Percentiles rank a stretch among this genome's conserved stretches.
These are phyloP conservation scores for Xerocomus potaroensis DNA, from an alignment of 768 basidiomycete species.

Conservation along the genomic window DNA sequence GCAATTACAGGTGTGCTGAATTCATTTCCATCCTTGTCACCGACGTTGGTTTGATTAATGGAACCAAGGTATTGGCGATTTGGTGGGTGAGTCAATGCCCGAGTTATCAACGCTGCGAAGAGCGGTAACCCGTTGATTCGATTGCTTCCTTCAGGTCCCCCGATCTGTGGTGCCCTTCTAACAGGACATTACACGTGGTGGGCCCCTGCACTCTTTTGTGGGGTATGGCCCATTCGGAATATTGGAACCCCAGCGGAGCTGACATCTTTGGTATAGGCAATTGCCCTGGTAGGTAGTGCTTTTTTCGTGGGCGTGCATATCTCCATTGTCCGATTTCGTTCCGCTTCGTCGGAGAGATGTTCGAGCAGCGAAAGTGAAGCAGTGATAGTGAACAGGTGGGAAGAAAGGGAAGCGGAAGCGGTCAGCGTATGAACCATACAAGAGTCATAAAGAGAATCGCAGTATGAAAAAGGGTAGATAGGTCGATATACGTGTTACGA, in stretches of 20 bases:
- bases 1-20: constrained; percentile 34
- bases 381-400: no score
- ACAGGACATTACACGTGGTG: constrained; percentile 48
- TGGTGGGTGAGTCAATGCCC: constrained; percentile 20
- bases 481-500: no score
- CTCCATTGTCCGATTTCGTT: neutral
- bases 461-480: no score
- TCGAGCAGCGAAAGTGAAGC: no score
- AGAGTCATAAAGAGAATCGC: no score
- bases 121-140: no score
- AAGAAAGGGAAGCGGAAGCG: no score
- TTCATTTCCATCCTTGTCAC: neutral
- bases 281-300: neutral
- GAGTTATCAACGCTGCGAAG: neutral
- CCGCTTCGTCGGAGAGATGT: neutral
- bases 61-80: constrained; percentile 21
- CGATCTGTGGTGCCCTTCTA: constrained; percentile 51
- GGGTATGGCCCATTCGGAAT: no score
- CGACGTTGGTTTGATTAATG: neutral
- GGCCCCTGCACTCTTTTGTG: constrained; percentile 47
- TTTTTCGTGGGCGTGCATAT: neutral
- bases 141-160: constrained; percentile 35
- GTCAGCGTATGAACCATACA: no score
- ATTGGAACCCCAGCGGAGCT: no score
- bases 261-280: neutral